phyloP scores from a whole-genome alignment of 2,329 filamentous ascomycete species.

The Byssochlamys sp. region DNA sequence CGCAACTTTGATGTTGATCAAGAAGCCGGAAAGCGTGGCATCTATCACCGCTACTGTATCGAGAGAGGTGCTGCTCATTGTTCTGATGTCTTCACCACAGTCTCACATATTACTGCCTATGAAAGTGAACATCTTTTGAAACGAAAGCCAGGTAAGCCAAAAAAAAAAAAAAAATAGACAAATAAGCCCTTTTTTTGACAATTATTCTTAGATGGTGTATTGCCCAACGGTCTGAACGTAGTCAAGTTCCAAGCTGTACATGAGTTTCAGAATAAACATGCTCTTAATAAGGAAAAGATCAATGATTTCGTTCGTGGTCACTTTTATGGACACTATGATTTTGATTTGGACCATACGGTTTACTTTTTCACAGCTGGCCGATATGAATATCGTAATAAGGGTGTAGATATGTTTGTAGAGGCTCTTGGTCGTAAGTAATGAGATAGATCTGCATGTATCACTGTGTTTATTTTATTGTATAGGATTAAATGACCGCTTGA shows the following conservation, averaged over 20 bases:
- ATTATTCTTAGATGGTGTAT: slow-evolving; percentile 83
- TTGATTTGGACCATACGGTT: slow-evolving; percentile 88
- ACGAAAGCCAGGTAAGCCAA: too few relatives aligned
- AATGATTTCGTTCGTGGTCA: slow-evolving; percentile 96
- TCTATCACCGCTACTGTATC: slow-evolving; percentile 97
- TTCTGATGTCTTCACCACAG: slow-evolving; percentile 94
- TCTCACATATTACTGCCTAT: slow-evolving; percentile 98
- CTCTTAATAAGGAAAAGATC: slow-evolving; percentile 93
- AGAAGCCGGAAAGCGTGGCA: slow-evolving; percentile 92
- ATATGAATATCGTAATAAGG: slow-evolving; percentile 97
- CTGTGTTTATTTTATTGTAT: too few relatives aligned
- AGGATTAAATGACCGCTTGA: slow-evolving; percentile 90
- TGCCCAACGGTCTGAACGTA: slow-evolving; percentile 94
- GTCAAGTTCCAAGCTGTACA: slow-evolving; percentile 98
- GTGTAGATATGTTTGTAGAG: slow-evolving; percentile 99
- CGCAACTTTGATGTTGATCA: slow-evolving; percentile 94
- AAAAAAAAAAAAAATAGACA: too few relatives aligned
- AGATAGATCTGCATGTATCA: too few relatives aligned
- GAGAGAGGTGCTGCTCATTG: slow-evolving; percentile 86
- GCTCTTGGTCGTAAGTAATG: slow-evolving; percentile 81
- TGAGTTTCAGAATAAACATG: slow-evolving; percentile 96
- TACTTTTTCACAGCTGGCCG: slow-evolving; percentile 96
- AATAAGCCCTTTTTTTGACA: too few relatives aligned
- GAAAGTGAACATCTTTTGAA: slow-evolving; percentile 96
- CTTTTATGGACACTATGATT: slow-evolving; percentile 97